Base-by-base conservation (phyloP, 495 filamentous ascomycete genomes). In the Saxispiralis lemnorum region DNA sequence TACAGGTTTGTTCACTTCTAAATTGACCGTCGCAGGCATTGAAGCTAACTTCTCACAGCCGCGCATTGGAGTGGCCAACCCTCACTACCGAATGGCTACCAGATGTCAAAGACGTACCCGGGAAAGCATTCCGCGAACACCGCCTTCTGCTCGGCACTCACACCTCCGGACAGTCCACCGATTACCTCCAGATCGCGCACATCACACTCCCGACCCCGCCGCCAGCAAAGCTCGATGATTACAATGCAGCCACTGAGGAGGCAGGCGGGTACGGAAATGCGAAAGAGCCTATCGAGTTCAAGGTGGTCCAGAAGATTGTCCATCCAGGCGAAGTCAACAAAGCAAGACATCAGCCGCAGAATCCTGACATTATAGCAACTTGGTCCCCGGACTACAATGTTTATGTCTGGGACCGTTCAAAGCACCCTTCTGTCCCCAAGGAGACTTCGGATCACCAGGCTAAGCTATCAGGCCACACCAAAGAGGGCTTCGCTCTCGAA, bases 291-390 rank as follows among this genome's bases (percentile, higher is more conserved):
- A 72, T 79, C 56, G 84, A 81, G 46, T 88, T 93, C 66, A 78
- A 78, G 37, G 80, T 96, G 52, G 75, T 83, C 28, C 92, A 99
- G 61, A 89, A 83, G 61, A 96, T 99, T 56, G 81, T 93, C 51
- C 92, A 99, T 60, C 83, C 84, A 17, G 83, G 82, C 28, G 92
- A 99, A 58, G 85, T 99, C 54, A 99, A 99, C 68, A 99, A 96
- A 62, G 92, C 92, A 1, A 76, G 92, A 45, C 95, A 96, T 60
- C 85, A 92, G 62, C 92, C 89, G 12, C 88, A 96, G 59, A 99
- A 99, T 51, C 89, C 89, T 7, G 82, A 99, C 52, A 75, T 99
- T 41, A 94, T 99, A 51, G 92, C 89, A 14, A 93, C 92, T 1
- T 80, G 95, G 70, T 83, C 83, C 20, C 75, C 79, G 10, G 85